Evolutionary conservation across 768 basidiomycete genomes (phyloP).

Genomic region (Tephrocybe rancida): DNA sequence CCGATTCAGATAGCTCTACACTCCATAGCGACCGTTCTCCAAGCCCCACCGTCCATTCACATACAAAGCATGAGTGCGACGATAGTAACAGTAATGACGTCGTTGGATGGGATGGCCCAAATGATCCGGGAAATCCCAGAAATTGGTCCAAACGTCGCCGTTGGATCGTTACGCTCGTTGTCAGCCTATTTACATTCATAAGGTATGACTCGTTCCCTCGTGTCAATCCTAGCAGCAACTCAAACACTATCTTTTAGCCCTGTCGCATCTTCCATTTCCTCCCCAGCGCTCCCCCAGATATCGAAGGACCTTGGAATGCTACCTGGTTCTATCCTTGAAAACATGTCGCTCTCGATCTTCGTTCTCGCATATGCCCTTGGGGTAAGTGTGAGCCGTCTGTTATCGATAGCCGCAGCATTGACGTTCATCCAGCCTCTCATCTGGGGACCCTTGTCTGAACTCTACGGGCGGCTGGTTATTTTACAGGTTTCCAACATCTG

Average conservation of each 20-base stretch:
- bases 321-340: slow-evolving; percentile 33
- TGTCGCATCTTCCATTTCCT: slow-evolving; percentile 34
- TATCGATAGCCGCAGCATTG: background rate
- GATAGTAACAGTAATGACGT: slow-evolving; percentile 4
- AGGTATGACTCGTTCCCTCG: slow-evolving; percentile 17
- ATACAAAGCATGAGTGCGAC: background rate
- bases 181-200: slow-evolving; percentile 59
- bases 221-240: background rate
- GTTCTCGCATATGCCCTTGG: slow-evolving; percentile 41
- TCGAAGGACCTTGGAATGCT: slow-evolving; percentile 27
- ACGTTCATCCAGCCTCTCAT: slow-evolving; percentile 30
- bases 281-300: slow-evolving; percentile 29
- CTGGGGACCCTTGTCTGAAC: slow-evolving; percentile 40
- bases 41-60: background rate
- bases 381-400: slow-evolving; percentile 19
- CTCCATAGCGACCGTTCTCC: background rate
- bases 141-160: slow-evolving; percentile 49
- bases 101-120: slow-evolving; percentile 30
- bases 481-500: slow-evolving; percentile 59
- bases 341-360: slow-evolving; percentile 45
- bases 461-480: slow-evolving; percentile 46
- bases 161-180: slow-evolving; percentile 52
- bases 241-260: slow-evolving; percentile 20
- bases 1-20: slow-evolving; percentile 13
- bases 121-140: slow-evolving; percentile 29